Base-by-base conservation (phyloP, 164 flowering plant genomes). In the Vitis labrusca region DNA sequence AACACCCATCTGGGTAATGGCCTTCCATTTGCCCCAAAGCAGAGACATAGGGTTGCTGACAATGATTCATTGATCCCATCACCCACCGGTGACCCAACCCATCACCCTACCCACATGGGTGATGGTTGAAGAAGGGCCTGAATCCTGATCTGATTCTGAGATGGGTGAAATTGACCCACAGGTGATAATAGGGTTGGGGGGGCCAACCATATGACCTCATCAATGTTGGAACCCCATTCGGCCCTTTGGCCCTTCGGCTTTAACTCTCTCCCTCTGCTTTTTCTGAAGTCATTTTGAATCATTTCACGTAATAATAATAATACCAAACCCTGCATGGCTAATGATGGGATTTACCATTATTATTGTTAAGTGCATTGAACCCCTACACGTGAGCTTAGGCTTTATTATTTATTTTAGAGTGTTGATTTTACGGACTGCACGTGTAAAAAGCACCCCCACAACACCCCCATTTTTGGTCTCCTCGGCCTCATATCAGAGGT, bases 291-390 rank as follows among this genome's bases (percentile, higher is more conserved):
- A 70, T 60, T 56, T 68, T 66, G 73, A 81, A 84, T 84, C 77
- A 84, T 84, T 71, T 79, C 84, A 61, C 78, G 81, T 83, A 78
- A 81, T 79, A n/a, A 37, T 37, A 37, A 37, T 37, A 37, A 37
- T 5, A 37, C 44, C 72, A 71, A 76, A 74, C 67, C 66, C 87
- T 84, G 87, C 85, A 79, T 70, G 78, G 81, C 80, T 84, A 84
- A 81, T 84, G 82, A 84, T 84, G 86, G 80, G 62, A 27, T 73
- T 72, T 67, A 48, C 13, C 71, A 80, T 78, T 74, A 76, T 74
- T 54, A 58, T 57, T 49, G 58, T 71, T 71, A 77, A 65, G 70
- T 71, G 78, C 81, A 68, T 77, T 73, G 75, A 77, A 67, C 81
- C 78, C 81, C 76, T 79, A 77, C 86, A 81, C 84, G 86, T 83